phyloP scores from a whole-genome alignment of 805 yeast genomes.

The Millerozyma acaciae region DNA sequence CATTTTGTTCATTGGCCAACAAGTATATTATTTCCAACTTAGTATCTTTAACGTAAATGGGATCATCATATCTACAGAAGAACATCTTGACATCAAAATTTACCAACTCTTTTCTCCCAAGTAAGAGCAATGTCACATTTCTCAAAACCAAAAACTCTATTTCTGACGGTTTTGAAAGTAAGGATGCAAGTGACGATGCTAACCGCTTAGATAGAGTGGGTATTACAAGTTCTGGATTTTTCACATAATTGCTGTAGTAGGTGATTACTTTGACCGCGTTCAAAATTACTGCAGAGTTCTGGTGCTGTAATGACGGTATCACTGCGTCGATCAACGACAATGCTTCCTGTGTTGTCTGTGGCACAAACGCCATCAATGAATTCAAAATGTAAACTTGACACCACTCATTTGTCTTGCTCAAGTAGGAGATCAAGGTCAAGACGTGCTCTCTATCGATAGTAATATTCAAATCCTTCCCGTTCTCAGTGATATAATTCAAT shows the following conservation, averaged over 20 bases:
- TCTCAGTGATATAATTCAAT: constrained; percentile 60
- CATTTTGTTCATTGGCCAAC: constrained; percentile 63
- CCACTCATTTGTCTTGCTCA: constrained; percentile 59
- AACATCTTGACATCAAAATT: constrained; percentile 72
- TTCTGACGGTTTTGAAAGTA: constrained; percentile 75
- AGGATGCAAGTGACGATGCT: constrained; percentile 63
- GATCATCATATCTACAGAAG: constrained; percentile 81
- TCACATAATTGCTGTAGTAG: constrained; percentile 70
- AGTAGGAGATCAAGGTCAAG: constrained; percentile 28
- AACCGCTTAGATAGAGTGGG: constrained; percentile 54
- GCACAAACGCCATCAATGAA: constrained; percentile 65
- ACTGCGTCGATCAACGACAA: constrained; percentile 57
- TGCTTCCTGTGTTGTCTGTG: constrained; percentile 66
- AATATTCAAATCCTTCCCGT: constrained; percentile 44
- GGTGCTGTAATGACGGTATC: constrained; percentile 72
- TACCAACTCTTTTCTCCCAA: constrained; percentile 59
- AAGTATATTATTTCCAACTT: constrained; percentile 83
- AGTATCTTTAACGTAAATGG: constrained; percentile 83
- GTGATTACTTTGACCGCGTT: constrained; percentile 71
- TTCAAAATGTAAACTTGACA: constrained; percentile 63
- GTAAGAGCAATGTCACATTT: constrained; percentile 70
- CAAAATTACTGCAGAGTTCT: constrained; percentile 75
- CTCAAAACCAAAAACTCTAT: constrained; percentile 78
- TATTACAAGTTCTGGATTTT: constrained; percentile 49
- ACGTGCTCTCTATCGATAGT: constrained; percentile 49